Conservation (phyloP, 768 basidiomycete genomes). For the Mycena alexandri region DNA sequence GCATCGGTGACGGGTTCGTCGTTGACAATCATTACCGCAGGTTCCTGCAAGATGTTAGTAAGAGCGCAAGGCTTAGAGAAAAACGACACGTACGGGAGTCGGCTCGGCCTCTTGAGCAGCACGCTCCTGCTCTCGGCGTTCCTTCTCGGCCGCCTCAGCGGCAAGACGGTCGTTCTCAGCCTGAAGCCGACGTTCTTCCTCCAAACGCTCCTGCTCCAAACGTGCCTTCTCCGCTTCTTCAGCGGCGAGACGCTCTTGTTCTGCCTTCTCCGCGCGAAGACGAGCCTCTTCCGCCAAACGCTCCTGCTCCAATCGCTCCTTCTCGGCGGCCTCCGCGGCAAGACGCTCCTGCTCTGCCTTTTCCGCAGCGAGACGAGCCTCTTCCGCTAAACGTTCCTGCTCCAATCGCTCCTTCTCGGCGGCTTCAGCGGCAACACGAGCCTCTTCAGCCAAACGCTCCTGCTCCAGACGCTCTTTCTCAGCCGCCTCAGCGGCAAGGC, state of each 20-base stretch:
- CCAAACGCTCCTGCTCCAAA: too few species aligned
- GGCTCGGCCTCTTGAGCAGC: neutral
- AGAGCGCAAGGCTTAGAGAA: neutral
- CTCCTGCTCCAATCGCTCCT: constrained; percentile 1
- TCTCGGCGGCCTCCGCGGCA: neutral
- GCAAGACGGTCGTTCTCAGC: constrained; percentile 2
- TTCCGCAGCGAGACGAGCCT: constrained; percentile 9
- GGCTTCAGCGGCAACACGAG: too few species aligned
- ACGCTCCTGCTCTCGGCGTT: neutral
- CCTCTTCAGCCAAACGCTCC: too few species aligned
- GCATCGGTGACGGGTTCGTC: constrained; percentile 17
- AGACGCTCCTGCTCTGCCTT: constrained; percentile 4
- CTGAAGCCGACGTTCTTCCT: too few species aligned
- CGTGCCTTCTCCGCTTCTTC: constrained; percentile 4
- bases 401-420: too few species aligned
- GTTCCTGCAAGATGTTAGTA: constrained; percentile 2
- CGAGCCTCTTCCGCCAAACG: neutral
- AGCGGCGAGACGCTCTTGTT: constrained; percentile 3
- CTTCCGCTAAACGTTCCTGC: neutral
- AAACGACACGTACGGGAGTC: neutral
- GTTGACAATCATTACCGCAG: constrained; percentile 25
- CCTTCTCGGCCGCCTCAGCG: neutral
- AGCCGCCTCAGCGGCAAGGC: neutral
- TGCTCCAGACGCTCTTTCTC: neutral
- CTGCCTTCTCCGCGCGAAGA: neutral